Percentiles rank a stretch among this genome's conserved stretches.
phyloP scores from a whole-genome alignment of 2,329 filamentous ascomycete species.

The Colletotrichum destructivum region DNA sequence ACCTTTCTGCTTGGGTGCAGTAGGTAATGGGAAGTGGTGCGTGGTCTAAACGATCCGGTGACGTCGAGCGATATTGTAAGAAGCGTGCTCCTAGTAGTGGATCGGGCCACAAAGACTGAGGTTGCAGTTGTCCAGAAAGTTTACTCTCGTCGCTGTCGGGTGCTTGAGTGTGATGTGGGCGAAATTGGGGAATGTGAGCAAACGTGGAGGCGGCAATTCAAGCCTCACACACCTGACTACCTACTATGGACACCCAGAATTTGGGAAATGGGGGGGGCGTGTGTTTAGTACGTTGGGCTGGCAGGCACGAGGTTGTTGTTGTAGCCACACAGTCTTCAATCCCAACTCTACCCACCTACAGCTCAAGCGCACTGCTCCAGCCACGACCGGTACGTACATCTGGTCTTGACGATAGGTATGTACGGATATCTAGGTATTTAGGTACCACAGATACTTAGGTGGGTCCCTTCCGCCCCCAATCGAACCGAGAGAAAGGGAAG shows the following conservation, averaged over 20 bases:
- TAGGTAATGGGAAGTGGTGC: neutral
- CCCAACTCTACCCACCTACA: conserved; percentile 16
- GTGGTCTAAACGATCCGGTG: conserved; percentile 1
- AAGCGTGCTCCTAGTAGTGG: conserved; percentile 10
- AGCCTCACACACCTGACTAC: conserved; percentile 23
- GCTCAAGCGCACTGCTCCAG: conserved; percentile 21
- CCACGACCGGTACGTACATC: conserved; percentile 27
- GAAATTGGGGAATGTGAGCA: conserved; percentile 23
- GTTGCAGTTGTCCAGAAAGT: conserved; percentile 28
- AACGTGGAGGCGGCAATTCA: conserved; percentile 30
- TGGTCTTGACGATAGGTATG: neutral
- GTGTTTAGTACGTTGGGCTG: neutral
- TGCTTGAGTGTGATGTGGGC: conserved; percentile 22
- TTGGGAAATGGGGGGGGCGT: conserved; percentile 40
- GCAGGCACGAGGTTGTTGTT: neutral
- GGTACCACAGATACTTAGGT: too few species aligned
- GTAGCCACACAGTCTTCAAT: neutral
- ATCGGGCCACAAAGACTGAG: conserved; percentile 26
- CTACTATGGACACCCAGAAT: conserved; percentile 23
- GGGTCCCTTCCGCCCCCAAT: conserved; percentile 12
- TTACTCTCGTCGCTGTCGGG: conserved; percentile 18
- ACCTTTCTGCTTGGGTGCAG: neutral
- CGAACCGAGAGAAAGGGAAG: conserved; percentile 14
- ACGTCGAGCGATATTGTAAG: conserved; percentile 27
- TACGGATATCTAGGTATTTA: too few species aligned